These are phyloP conservation scores for Carex cristatella DNA, from an alignment of 176 grass and related monocot species.

Conservation along the genomic window DNA sequence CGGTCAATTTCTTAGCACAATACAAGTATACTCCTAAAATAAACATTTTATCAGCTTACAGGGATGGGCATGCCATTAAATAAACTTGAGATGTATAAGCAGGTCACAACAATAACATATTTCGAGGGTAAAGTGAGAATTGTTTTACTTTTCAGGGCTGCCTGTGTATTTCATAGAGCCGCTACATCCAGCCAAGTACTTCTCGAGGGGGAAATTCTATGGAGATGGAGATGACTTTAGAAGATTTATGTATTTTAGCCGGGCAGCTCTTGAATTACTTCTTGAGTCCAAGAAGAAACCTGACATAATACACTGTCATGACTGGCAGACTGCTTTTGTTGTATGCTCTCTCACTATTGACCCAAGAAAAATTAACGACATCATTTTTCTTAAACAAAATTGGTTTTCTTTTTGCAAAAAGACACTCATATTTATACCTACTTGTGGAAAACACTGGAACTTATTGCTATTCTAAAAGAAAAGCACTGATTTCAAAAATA, in stretches of 20 bases:
- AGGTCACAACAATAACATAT: not conserved
- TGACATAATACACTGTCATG: conserved; percentile 98
- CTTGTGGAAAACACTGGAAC: not conserved
- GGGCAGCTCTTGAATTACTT: conserved; percentile 82
- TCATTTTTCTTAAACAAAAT: not conserved
- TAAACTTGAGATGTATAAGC: not conserved
- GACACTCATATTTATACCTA: not conserved
- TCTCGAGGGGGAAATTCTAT: conserved; percentile 80
- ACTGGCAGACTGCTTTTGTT: conserved; percentile 97
- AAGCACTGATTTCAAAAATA: not conserved
- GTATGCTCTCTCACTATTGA: conserved; percentile 32
- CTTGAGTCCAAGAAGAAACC: conserved; percentile 68
- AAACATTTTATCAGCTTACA: not conserved
- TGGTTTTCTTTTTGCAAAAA: not conserved
- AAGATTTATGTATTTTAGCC: conserved; percentile 87
- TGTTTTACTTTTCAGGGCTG: conserved; percentile 47
- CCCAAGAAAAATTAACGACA: not conserved
- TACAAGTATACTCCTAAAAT: not conserved
- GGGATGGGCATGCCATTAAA: not conserved
- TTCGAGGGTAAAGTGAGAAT: not conserved
- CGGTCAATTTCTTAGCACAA: not conserved
- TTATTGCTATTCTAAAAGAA: not conserved
- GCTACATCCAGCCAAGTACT: conserved; percentile 78
- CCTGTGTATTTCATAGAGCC: conserved; percentile 97
- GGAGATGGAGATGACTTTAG: conserved; percentile 95